Base-by-base conservation (phyloP, 768 basidiomycete species). In the Auricularia sp. region DNA sequence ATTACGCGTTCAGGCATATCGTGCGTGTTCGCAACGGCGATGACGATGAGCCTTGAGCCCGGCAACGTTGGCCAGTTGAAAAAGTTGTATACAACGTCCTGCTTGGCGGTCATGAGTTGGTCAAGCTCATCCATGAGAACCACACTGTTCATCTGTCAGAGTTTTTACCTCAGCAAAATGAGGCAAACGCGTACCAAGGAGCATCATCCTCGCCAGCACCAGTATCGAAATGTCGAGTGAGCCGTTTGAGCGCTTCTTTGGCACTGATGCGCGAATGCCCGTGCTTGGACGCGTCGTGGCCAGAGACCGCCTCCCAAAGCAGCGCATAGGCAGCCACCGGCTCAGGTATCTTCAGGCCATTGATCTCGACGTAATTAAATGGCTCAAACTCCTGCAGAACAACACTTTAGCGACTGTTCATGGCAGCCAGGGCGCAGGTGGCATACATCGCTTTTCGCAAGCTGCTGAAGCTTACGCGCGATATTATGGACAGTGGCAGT, bases 91-190 rank as follows among this genome's bases (percentile, higher is more conserved):
- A 99, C 90, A 10, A 99, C 96, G 65, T 99, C 96, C 73, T 99
- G 96, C 72, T 97, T 97, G 18, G 89, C 80, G 1, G 96, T 98
- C 69, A 98, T 86, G 35, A 99, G 81, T 73, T 98, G 97, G 75
- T 99, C 97, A 3, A 99, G 82, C 75, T 99, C 97, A 73, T 99
- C 96, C 92, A 99, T 98, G 16, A 99, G 79, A 3, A 98, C 94
- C 3, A 98, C 90, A 64, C 94, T 98, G 68, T 6, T 44, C 42
- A 42, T 8, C 23, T 11, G 36, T 68, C 54, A 68, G 66, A 42
- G 8, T 42, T 0, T 42, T 0, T 0, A 51, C 56, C 8, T 11
- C 65, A n/a, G 43, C 18, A 63, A 51, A 12, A 79, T 85, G 63
- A 67, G 94, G 97, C 8, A 95, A 93, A 74, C 93, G 91, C 18